Evolutionary conservation across 495 filamentous ascomycete genomes (phyloP).

Genomic region (Aspergillus ostianus): DNA sequence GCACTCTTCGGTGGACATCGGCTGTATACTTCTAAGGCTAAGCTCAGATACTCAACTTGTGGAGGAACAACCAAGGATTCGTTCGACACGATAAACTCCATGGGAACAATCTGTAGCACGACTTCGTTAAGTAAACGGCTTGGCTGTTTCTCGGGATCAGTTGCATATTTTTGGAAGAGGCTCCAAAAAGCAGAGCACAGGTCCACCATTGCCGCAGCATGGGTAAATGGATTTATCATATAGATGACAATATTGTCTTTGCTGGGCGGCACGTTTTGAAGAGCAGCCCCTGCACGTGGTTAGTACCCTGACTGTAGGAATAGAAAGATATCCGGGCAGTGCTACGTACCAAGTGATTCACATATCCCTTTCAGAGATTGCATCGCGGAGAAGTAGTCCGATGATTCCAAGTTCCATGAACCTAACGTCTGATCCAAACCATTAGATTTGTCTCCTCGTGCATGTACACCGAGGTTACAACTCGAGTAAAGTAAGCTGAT

Average conservation of each 20-base stretch:
- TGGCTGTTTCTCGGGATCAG: conserved; percentile 46
- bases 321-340: background rate
- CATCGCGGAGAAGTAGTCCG: conserved; percentile 35
- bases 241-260: conserved; percentile 79
- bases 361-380: conserved; percentile 38
- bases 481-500: conserved; percentile 74
- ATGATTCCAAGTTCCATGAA: conserved; percentile 40
- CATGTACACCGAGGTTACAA: conserved; percentile 73
- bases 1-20: conserved; percentile 64
- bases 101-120: conserved; percentile 78
- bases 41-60: conserved; percentile 60
- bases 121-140: conserved; percentile 61
- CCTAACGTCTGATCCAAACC: conserved; percentile 59
- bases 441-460: conserved; percentile 50
- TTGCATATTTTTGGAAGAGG: conserved; percentile 68
- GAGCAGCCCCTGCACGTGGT: conserved; percentile 33
- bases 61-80: conserved; percentile 65
- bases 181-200: conserved; percentile 76
- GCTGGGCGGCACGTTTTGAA: conserved; percentile 44
- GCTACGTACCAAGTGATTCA: conserved; percentile 42
- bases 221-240: conserved; percentile 73
- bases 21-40: conserved; percentile 86
- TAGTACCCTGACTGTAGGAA: conserved; percentile 15
- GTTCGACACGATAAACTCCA: conserved; percentile 64
- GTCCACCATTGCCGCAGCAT: conserved; percentile 63